phyloP scores from a whole-genome alignment of 768 basidiomycete genomes.

The Albatrellus ellisii region DNA sequence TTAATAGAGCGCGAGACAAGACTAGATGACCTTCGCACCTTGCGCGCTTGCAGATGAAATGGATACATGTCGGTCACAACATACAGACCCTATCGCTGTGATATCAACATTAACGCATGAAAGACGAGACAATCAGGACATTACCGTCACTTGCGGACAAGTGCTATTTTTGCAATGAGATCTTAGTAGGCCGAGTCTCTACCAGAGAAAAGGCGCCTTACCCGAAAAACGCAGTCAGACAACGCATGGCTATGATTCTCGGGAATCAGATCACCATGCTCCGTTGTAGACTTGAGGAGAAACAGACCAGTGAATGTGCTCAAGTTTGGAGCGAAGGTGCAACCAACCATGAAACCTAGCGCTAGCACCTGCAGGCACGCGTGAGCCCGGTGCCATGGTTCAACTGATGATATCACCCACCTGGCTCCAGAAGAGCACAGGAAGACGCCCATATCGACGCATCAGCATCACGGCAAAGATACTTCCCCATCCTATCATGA shows the following conservation, averaged over 20 bases:
- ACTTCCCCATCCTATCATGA: conserved; percentile 39
- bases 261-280: background rate
- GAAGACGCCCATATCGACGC: conserved; percentile 47
- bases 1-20: background rate
- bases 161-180: conserved; percentile 20
- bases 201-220: conserved; percentile 15
- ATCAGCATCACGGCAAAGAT: conserved; percentile 49
- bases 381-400: background rate
- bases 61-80: conserved; percentile 52
- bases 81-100: conserved; percentile 33
- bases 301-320: conserved; percentile 40
- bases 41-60: conserved; percentile 56
- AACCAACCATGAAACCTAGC: conserved; percentile 43
- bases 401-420: conserved; percentile 17
- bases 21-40: conserved; percentile 24
- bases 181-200: no score
- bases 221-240: conserved; percentile 45
- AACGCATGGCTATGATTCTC: conserved; percentile 35
- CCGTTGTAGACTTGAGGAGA: conserved; percentile 15
- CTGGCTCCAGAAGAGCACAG: conserved; percentile 63
- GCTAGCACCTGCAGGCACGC: conserved; percentile 30
- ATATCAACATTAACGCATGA: background rate
- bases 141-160: conserved; percentile 45
- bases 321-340: conserved; percentile 43
- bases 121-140: background rate